Conservation (phyloP, 805 yeast species). For the Wickerhamiella azyma region DNA sequence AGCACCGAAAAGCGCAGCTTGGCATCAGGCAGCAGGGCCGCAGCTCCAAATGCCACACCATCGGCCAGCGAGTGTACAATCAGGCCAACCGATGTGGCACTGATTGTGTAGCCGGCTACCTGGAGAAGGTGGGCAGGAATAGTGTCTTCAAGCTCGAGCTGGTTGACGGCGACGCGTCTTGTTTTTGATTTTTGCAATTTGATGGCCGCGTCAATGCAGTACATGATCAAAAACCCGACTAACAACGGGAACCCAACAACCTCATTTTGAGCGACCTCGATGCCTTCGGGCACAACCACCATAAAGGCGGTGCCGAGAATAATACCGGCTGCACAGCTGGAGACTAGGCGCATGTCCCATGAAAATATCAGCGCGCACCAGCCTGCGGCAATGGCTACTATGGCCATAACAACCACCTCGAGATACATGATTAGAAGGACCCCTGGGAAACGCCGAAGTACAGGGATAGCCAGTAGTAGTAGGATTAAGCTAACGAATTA, state of each 20-base stretch:
- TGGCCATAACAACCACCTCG: slow-evolving; percentile 16
- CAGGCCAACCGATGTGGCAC: slow-evolving; percentile 40
- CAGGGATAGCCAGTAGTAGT: not conserved
- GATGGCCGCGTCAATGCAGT: slow-evolving; percentile 33
- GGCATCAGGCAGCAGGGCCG: slow-evolving; percentile 30
- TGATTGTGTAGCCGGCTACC: not conserved
- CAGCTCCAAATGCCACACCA: slow-evolving; percentile 59
- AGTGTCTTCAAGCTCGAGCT: slow-evolving; percentile 1
- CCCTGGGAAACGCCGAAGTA: too few relatives aligned
- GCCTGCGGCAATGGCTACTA: slow-evolving; percentile 18
- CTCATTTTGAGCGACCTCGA: slow-evolving; percentile 27
- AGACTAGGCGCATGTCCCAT: slow-evolving; percentile 20
- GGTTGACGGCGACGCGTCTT: slow-evolving; percentile 1
- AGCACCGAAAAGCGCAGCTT: slow-evolving; percentile 36
- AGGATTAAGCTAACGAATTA: slow-evolving; percentile 14
- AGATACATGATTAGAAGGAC: slow-evolving; percentile 10
- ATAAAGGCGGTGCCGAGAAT: slow-evolving; percentile 46
- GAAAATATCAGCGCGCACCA: slow-evolving; percentile 15
- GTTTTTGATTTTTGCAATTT: slow-evolving; percentile 7
- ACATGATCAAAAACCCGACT: slow-evolving; percentile 43
- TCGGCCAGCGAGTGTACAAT: slow-evolving; percentile 57
- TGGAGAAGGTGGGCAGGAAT: not conserved
- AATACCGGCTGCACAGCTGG: slow-evolving; percentile 46
- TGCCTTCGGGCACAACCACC: slow-evolving; percentile 55
- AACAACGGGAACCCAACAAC: slow-evolving; percentile 38